A percentile compares a stretch with the other conserved stretches of the same genome.
Conservation (phyloP, 2,329 filamentous ascomycete genomes). For the Botryotinia calthae region DNA sequence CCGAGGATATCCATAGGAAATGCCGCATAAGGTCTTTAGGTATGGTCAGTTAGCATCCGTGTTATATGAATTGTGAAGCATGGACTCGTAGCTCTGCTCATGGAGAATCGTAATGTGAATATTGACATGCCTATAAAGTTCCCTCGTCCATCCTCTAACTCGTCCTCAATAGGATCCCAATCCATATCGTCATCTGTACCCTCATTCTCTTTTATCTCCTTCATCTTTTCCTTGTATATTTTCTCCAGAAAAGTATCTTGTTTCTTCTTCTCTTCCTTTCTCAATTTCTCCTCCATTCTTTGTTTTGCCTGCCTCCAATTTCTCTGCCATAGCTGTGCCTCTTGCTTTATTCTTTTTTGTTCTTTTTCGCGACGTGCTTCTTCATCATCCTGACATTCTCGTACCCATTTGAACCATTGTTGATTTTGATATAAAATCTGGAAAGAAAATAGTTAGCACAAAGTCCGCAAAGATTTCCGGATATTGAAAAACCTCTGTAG, state of each 20-base stretch:
- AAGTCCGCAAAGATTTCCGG: neutral
- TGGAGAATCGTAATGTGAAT: neutral
- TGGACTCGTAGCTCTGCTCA: neutral
- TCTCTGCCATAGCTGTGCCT: slow-evolving; percentile 48
- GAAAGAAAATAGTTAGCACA: neutral
- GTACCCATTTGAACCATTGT: slow-evolving; percentile 50
- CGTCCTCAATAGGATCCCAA: slow-evolving; percentile 51
- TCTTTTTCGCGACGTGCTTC: slow-evolving; percentile 47
- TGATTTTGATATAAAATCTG: slow-evolving; percentile 43
- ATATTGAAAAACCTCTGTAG: slow-evolving; percentile 40
- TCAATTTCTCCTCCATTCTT: slow-evolving; percentile 42
- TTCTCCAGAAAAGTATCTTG: slow-evolving; percentile 47
- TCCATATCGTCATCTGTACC: slow-evolving; percentile 40
- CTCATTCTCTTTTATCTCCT: slow-evolving; percentile 27
- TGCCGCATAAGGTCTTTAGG: slow-evolving; percentile 25
- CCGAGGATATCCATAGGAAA: slow-evolving; percentile 27
- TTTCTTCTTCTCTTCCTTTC: slow-evolving; percentile 44
- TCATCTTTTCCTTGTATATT: slow-evolving; percentile 43
- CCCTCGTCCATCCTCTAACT: slow-evolving; percentile 45
- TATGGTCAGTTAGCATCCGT: neutral
- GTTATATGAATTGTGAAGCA: neutral
- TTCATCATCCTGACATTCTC: slow-evolving; percentile 45
- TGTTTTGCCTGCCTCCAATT: slow-evolving; percentile 46
- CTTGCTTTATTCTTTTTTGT: slow-evolving; percentile 49
- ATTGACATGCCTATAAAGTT: slow-evolving; percentile 41